Percentiles rank a stretch among this genome's conserved stretches.
These are phyloP conservation scores for Acanthamoeba triangularis DNA, from an alignment of 208 protist genomes.

Conservation along the genomic window DNA sequence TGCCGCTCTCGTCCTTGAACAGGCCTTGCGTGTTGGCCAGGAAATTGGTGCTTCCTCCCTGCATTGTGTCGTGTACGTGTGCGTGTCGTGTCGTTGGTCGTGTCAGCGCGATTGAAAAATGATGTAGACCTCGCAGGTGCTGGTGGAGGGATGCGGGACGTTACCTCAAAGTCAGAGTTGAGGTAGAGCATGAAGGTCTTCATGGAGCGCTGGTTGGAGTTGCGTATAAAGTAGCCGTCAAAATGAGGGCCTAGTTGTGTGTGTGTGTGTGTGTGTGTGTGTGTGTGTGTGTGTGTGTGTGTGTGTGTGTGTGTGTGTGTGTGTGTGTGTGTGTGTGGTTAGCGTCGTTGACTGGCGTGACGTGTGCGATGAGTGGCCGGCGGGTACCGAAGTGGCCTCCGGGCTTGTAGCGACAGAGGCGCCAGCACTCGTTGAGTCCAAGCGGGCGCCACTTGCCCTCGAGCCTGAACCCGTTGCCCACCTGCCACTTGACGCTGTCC, in stretches of 20 bases:
- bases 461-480: slow-evolving; percentile 40
- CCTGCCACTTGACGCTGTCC: neutral
- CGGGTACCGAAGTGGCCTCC: slow-evolving; percentile 45
- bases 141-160: neutral
- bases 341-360: neutral
- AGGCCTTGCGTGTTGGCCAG: slow-evolving; percentile 9
- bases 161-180: slow-evolving; percentile 59
- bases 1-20: slow-evolving; percentile 66
- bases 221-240: slow-evolving; percentile 39
- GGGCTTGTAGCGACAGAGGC: slow-evolving; percentile 47
- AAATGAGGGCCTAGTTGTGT: slow-evolving; percentile 3
- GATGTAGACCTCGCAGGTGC: no score
- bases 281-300: no score
- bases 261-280: neutral
- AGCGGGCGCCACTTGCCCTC: slow-evolving; percentile 32
- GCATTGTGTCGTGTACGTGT: neutral
- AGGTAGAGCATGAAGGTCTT: slow-evolving; percentile 78
- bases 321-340: no score
- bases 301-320: no score
- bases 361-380: neutral
- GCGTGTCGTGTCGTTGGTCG: neutral
- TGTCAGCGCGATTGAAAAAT: no score
- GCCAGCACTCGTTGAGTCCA: slow-evolving; percentile 45
- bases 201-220: slow-evolving; percentile 19
- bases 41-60: slow-evolving; percentile 56